Evolutionary conservation across 2,329 filamentous ascomycete species (phyloP).

Genomic region (Drechslerella coelobrocha): DNA sequence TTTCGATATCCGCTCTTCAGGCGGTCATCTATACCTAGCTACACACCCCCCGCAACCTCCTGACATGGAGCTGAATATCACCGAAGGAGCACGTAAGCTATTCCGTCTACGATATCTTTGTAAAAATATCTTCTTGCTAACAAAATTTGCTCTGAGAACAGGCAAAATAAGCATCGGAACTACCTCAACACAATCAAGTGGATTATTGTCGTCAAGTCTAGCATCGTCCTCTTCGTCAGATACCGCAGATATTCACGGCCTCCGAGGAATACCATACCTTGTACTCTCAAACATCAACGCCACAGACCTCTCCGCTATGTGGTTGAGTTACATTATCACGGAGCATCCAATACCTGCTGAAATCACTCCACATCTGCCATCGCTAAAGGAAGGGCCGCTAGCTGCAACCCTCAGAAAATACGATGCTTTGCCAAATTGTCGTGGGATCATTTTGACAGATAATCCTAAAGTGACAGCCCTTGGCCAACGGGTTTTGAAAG

Average conservation of each 20-base stretch:
- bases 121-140: background rate
- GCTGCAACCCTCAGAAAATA: conserved; percentile 36
- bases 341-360: conserved; percentile 44
- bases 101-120: background rate
- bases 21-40: conserved; percentile 32
- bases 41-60: background rate
- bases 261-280: conserved; percentile 46
- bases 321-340: conserved; percentile 44
- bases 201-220: conserved; percentile 28
- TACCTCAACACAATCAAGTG: conserved; percentile 3
- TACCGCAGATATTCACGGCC: conserved; percentile 40
- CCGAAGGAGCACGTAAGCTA: conserved; percentile 15
- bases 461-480: conserved; percentile 33
- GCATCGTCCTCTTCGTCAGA: conserved; percentile 19
- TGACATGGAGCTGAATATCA: conserved; percentile 7
- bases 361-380: conserved; percentile 29
- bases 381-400: conserved; percentile 38
- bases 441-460: conserved; percentile 32
- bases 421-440: conserved; percentile 29
- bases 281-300: conserved; percentile 28
- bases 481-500: conserved; percentile 24
- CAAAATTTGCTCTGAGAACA: background rate
- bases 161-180: conserved; percentile 26
- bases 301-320: conserved; percentile 43
- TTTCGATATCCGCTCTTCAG: conserved; percentile 42